Evolutionary conservation across 164 flowering plant species (phyloP), one percentile per base, ranked within the genome.

Genomic region (Cinnamomum micranthum): DNA sequence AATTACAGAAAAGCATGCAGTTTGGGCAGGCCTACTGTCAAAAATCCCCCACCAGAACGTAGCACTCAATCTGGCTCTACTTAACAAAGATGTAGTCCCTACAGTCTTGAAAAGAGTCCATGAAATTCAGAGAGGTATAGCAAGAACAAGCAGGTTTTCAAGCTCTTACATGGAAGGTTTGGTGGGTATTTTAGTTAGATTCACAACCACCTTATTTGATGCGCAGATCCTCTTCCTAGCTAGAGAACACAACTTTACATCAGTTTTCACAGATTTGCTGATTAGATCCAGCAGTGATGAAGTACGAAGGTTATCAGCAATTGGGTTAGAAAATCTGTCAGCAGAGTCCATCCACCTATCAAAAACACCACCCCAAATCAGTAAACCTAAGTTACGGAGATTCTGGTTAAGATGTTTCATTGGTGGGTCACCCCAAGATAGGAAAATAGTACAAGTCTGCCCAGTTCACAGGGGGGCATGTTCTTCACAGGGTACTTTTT

Each of bases 401-500:
- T 35, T 19, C 74, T 63, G 87, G 52, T 81, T 79, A 23, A 87
- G 73, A 77, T 78, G 77, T 27, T 76, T 86, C 27, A 76, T 83
- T 14, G 47, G 63, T 19, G 51, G 76, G 14, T 79, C 86, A 80
- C 74, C 85, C 52, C 81, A 78, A 74, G 72, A 52, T 68, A 73
- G 51, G 77, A 75, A 75, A 59, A 31, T 31, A 31, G n/a, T 79
- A 72, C 79, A 78, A 51, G 58, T 81, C 9, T 92, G 95, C 80
- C 89, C 90, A 64, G 78, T 89, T 73, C 97, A 92, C 74, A 79
- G 84, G 77, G 97, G 97, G 22, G 82, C 76, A 60, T 91, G 97
- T 81, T 91, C 97, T 71, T 78, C 92, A 68, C 82, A 86, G 65
- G 81, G 82, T 64, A 89, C 95, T 12, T 92, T 92, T 76, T 92